These are phyloP conservation scores for Nematodospora anomalae DNA, from an alignment of 1,139 yeast species.

Conservation along the genomic window DNA sequence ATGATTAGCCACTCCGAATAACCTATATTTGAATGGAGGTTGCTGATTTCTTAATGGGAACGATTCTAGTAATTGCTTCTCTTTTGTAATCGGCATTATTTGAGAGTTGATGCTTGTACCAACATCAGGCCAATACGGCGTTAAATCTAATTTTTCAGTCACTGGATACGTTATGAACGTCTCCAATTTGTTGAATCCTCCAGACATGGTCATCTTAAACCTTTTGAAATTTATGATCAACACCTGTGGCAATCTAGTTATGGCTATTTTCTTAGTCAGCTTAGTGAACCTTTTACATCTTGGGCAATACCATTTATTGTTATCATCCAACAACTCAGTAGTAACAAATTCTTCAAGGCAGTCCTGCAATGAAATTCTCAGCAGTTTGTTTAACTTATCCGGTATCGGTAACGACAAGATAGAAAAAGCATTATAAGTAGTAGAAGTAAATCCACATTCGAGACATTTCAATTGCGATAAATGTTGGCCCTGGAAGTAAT, in stretches of 20 bases:
- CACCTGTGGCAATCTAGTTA: constrained; percentile 71
- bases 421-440: constrained; percentile 83
- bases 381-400: constrained; percentile 22
- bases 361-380: constrained; percentile 50
- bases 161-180: constrained; percentile 64
- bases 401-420: constrained; percentile 78
- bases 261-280: constrained; percentile 66
- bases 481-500: constrained; percentile 88
- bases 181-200: constrained; percentile 57
- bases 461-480: constrained; percentile 77
- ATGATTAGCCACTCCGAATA: constrained; percentile 90
- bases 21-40: constrained; percentile 76
- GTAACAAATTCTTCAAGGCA: constrained; percentile 72
- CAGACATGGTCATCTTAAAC: constrained; percentile 54
- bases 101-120: constrained; percentile 33
- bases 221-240: constrained; percentile 78
- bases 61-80: constrained; percentile 42
- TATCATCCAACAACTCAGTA: constrained; percentile 69
- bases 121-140: constrained; percentile 73
- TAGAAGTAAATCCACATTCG: constrained; percentile 75
- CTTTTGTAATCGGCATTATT: constrained; percentile 27
- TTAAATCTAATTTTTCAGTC: constrained; percentile 57
- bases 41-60: constrained; percentile 73
- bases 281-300: constrained; percentile 66
- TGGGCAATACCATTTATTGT: constrained; percentile 91